A percentile compares a stretch with the other conserved stretches of the same genome.
Conservation (phyloP, 805 yeast genomes). For the Candida glaebosa region DNA sequence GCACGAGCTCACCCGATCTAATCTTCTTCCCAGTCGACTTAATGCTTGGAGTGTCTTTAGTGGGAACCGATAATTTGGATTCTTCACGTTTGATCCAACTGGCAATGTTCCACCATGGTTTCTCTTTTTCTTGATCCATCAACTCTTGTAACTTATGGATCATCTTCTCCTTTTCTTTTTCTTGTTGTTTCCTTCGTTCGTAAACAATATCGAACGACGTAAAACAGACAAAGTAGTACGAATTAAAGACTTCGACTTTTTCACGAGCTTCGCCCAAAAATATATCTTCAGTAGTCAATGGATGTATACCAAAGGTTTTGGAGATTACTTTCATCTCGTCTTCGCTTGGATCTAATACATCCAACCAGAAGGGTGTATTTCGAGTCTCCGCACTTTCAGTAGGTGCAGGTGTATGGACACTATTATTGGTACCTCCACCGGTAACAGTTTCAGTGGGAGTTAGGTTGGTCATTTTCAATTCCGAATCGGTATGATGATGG, state of each 20-base stretch:
- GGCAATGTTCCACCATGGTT: conserved; percentile 2
- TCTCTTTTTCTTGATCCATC: conserved; percentile 14
- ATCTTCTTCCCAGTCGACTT: conserved; percentile 28
- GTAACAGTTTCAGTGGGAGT: background rate
- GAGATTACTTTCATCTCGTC: conserved; percentile 93
- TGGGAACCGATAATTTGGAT: conserved; percentile 3
- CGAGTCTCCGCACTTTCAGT: background rate
- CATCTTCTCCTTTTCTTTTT: conserved; percentile 43
- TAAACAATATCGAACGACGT: conserved; percentile 60
- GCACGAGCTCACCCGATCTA: conserved; percentile 64
- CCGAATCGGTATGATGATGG: background rate
- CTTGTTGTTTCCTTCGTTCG: conserved; percentile 56
- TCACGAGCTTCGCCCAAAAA: conserved; percentile 91
- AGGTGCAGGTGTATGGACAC: background rate
- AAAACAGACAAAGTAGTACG: conserved; percentile 90
- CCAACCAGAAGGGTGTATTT: conserved; percentile 67
- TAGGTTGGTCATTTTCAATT: background rate
- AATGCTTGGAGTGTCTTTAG: conserved; percentile 17
- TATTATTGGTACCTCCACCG: background rate
- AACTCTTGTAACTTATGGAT: conserved; percentile 35
- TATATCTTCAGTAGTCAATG: conserved; percentile 93
- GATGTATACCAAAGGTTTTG: conserved; percentile 92
- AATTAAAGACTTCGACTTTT: conserved; percentile 88
- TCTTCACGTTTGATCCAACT: background rate
- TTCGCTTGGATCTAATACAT: conserved; percentile 88